Evolutionary conservation across 2,329 filamentous ascomycete species (phyloP).

Genomic region (Lachnellula occidentalis): DNA sequence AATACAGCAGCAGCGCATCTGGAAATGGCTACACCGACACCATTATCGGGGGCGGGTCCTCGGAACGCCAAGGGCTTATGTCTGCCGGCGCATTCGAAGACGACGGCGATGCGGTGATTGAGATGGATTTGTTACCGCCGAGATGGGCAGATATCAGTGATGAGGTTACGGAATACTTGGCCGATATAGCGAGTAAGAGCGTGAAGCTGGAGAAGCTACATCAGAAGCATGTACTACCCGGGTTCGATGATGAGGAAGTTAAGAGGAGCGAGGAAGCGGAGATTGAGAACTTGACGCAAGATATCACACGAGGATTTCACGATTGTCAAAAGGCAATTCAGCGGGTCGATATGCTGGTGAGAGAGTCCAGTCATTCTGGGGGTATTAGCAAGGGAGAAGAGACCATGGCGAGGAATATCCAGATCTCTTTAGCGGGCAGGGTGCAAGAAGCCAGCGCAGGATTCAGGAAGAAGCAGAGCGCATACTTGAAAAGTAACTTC

Average conservation of each 20-base stretch:
- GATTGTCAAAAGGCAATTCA: slow-evolving; percentile 86
- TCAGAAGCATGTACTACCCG: slow-evolving; percentile 92
- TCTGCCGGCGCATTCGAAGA: slow-evolving; percentile 71
- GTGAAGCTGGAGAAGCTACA: slow-evolving; percentile 85
- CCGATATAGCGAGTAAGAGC: slow-evolving; percentile 75
- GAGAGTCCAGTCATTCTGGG: slow-evolving; percentile 68
- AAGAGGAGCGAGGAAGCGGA: slow-evolving; percentile 82
- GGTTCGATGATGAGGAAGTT: slow-evolving; percentile 91
- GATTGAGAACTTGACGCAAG: slow-evolving; percentile 85
- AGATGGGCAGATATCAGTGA: slow-evolving; percentile 95
- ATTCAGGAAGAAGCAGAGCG: slow-evolving; percentile 96
- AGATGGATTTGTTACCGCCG: slow-evolving; percentile 94
- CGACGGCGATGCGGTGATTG: slow-evolving; percentile 91
- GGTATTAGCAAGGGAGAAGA: slow-evolving; percentile 78
- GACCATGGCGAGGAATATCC: slow-evolving; percentile 93
- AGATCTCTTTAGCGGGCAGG: slow-evolving; percentile 79
- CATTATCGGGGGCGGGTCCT: slow-evolving; percentile 46
- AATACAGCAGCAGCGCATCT: slow-evolving; percentile 42
- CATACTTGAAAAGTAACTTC: slow-evolving; percentile 80
- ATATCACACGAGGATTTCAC: slow-evolving; percentile 85
- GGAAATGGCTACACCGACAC: slow-evolving; percentile 55
- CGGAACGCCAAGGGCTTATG: slow-evolving; percentile 76
- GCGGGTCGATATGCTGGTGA: slow-evolving; percentile 80
- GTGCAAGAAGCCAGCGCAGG: slow-evolving; percentile 88
- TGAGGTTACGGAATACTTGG: slow-evolving; percentile 79